Evolutionary conservation across 768 basidiomycete species (phyloP).

Genomic region (Heimioporus sp.): DNA sequence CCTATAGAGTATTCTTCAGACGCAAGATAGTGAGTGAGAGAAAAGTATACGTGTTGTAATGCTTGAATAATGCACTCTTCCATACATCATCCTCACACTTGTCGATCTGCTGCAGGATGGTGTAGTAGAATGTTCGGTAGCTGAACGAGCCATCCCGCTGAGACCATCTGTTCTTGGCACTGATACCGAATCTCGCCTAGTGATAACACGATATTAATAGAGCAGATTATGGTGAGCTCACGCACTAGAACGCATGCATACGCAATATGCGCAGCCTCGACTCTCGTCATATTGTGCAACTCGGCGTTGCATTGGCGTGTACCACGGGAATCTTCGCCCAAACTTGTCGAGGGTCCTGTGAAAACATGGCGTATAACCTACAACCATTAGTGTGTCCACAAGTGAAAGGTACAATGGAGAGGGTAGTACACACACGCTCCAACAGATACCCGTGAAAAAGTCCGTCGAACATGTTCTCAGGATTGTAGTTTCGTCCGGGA

Average conservation of each 20-base stretch:
- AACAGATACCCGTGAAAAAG: neutral
- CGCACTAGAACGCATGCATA: neutral
- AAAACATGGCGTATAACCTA: conserved; percentile 5
- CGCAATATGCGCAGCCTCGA: conserved; percentile 1
- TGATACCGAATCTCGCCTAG: conserved; percentile 8
- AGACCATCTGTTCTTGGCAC: neutral
- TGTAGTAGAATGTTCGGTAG: conserved; percentile 4
- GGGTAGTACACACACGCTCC: neutral
- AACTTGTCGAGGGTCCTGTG: conserved; percentile 5
- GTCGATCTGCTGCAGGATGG: neutral
- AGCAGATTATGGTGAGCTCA: neutral
- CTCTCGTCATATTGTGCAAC: neutral
- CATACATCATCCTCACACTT: neutral
- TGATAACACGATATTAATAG: neutral
- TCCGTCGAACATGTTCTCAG: neutral
- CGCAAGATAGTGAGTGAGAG: too few relatives aligned
- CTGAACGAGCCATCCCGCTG: conserved; percentile 5
- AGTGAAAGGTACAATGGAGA: neutral
- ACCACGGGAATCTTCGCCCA: neutral
- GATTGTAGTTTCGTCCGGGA: neutral
- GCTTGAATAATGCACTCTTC: neutral
- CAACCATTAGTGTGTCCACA: neutral
- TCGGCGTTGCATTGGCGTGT: neutral
- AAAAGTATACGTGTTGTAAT: neutral
- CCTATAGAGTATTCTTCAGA: too few relatives aligned